phyloP scores from a whole-genome alignment of 139 green algal genomes.

The Dunaliella sp. region DNA sequence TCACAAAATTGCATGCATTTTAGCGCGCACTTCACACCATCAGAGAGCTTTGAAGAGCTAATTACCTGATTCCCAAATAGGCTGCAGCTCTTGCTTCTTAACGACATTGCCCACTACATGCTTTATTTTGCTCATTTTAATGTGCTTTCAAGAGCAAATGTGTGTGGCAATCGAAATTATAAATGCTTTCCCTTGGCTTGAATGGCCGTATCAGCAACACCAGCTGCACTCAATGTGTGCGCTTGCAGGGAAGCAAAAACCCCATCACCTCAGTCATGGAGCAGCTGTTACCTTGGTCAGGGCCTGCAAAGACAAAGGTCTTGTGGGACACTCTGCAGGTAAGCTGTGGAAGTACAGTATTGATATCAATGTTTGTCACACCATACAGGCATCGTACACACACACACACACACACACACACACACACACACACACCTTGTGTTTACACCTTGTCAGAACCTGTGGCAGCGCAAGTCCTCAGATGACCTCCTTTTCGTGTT shows the following conservation, averaged over 20 bases:
- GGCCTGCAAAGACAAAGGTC: slow-evolving; percentile 8
- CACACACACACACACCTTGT: neutral
- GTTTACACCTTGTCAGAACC: neutral
- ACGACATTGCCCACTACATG: too few relatives aligned
- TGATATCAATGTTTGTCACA: neutral
- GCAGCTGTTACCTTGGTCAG: neutral
- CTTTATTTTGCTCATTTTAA: too few relatives aligned
- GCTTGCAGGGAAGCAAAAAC: neutral
- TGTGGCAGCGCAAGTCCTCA: slow-evolving; percentile 25
- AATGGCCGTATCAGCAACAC: neutral
- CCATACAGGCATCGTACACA: neutral
- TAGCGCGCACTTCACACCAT: too few relatives aligned
- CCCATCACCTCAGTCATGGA: neutral
- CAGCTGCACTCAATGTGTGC: neutral
- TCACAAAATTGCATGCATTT: too few relatives aligned
- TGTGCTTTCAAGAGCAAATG: too few relatives aligned
- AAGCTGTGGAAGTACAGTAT: too few relatives aligned
- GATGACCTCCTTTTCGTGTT: slow-evolving; percentile 83
- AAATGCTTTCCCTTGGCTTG: too few relatives aligned
- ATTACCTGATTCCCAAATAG: too few relatives aligned
- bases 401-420: neutral
- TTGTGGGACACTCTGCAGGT: slow-evolving; percentile 31
- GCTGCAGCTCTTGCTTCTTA: too few relatives aligned
- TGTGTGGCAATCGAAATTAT: too few relatives aligned
- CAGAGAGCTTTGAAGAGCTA: too few relatives aligned